Evolutionary conservation across 2,329 filamentous ascomycete genomes (phyloP).

Genomic region (Ampelomyces quisqualis): DNA sequence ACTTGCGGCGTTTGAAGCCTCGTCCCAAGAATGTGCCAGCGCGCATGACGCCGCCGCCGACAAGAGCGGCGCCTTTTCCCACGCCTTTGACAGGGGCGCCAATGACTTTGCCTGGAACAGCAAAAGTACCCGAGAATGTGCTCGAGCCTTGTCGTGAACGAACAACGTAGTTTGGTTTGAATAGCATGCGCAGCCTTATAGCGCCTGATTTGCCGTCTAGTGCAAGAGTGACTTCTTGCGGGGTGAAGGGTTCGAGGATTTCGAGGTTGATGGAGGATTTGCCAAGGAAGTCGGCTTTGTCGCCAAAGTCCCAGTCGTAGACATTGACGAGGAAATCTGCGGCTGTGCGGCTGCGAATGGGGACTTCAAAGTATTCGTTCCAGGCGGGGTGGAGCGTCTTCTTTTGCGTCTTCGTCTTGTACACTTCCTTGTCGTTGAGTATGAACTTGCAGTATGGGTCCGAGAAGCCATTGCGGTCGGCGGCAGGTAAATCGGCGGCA

Average conservation of each 20-base stretch:
- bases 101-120: constrained; percentile 82
- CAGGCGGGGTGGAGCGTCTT: constrained; percentile 93
- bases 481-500: constrained; percentile 81
- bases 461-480: constrained; percentile 93
- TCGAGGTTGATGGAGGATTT: constrained; percentile 73
- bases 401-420: constrained; percentile 95
- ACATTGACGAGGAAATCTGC: constrained; percentile 81
- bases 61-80: constrained; percentile 69
- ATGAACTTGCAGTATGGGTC: constrained; percentile 96
- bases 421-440: constrained; percentile 82
- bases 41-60: constrained; percentile 79
- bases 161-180: constrained; percentile 89
- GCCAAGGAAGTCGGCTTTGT: constrained; percentile 90
- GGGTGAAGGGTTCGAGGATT: constrained; percentile 79
- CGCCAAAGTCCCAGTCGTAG: constrained; percentile 95
- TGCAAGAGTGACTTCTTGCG: constrained; percentile 70
- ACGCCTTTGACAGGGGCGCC: constrained; percentile 94
- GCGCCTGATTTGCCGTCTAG: constrained; percentile 89
- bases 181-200: constrained; percentile 79
- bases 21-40: constrained; percentile 89
- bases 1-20: constrained; percentile 74
- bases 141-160: constrained; percentile 85
- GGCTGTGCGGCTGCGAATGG: constrained; percentile 78
- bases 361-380: constrained; percentile 93
- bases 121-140: constrained; percentile 90